Evolutionary conservation across 352 stramenopile species (phyloP), one percentile per base, ranked within the genome.

Genomic region (Globisporangium rhizosaccharum): DNA sequence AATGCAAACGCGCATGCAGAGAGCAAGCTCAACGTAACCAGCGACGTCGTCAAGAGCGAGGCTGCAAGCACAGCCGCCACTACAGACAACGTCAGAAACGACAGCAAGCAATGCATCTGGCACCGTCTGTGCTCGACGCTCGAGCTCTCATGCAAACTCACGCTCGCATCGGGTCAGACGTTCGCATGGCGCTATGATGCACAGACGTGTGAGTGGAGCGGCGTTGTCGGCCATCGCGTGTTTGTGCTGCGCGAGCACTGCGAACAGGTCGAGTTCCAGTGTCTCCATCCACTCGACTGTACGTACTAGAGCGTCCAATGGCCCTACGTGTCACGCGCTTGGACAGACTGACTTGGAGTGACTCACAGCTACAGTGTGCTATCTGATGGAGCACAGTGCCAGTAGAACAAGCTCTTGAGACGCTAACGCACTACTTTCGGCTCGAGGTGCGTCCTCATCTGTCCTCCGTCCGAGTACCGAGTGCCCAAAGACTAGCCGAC

Each of bases 361-460:
- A 37, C 15, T 36, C 8, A 37, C 47, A 20, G n/a, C 11, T 28
- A 18, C 6, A 9, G 12, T 47, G 3, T 62, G 15, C 36, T 45
- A 18, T 33, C 2, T 39, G 5, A 20, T 20, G 46, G 33, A 3
- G 39, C 5, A 14, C 33, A 83, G 70, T 80, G 60, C 20, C 73
- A 44, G 17, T 57, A 41, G 26, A 85, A 67, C 48, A 93, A 67
- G 45, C 65, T 60, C 26, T 85, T 58, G 65, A 71, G 56, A 63
- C 70, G 15, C 65, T 98, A 4, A 67, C 61, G 3, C 65, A 87
- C 30, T 98, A 98, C 73, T 98, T 98, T 72, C 88, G 95, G 30
- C 62, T 97, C 44, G 74, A 96, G 57, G 79, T 82, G 15, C 36
- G 51, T 28, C 15, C 1, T 18, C 20, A 12, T 15, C n/a, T 57